Conservation (phyloP, 257 asterid genomes). For the Forsythia suspensa region DNA sequence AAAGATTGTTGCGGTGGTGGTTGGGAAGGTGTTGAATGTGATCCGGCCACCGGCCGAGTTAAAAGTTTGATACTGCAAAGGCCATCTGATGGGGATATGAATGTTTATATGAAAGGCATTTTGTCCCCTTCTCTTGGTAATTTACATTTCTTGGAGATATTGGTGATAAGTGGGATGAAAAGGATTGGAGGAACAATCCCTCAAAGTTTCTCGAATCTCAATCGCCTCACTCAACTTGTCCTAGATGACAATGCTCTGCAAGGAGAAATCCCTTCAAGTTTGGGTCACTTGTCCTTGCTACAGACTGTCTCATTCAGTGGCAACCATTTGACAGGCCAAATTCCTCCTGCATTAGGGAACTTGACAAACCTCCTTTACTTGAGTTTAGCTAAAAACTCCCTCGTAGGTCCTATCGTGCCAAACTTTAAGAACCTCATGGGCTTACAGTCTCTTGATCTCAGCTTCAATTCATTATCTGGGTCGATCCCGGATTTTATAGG, state of each 20-base stretch:
- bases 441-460: constrained; percentile 66
- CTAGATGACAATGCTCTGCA: constrained; percentile 73
- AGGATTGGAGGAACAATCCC: constrained; percentile 62
- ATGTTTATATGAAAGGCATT: constrained; percentile 66
- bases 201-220: constrained; percentile 52
- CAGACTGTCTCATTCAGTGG: constrained; percentile 63
- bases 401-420: constrained; percentile 57
- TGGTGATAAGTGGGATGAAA: constrained; percentile 81
- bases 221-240: constrained; percentile 56
- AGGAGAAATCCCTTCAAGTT: constrained; percentile 60
- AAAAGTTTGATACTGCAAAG: constrained; percentile 56
- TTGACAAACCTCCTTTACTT: constrained; percentile 55
- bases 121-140: constrained; percentile 63
- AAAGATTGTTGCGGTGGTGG: constrained; percentile 83
- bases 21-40: constrained; percentile 95
- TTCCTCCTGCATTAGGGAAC: constrained; percentile 64
- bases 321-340: constrained; percentile 55
- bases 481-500: constrained; percentile 60
- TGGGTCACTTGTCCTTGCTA: constrained; percentile 48
- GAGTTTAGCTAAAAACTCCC: constrained; percentile 47
- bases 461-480: constrained; percentile 69
- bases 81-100: constrained; percentile 35
- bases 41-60: constrained; percentile 54
- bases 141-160: constrained; percentile 54
- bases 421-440: constrained; percentile 31